A percentile compares a stretch with the other conserved stretches of the same genome.
Evolutionary conservation across 1,284 basidiomycete genomes (phyloP).

Genomic region (Xerocomus amazonicus): DNA sequence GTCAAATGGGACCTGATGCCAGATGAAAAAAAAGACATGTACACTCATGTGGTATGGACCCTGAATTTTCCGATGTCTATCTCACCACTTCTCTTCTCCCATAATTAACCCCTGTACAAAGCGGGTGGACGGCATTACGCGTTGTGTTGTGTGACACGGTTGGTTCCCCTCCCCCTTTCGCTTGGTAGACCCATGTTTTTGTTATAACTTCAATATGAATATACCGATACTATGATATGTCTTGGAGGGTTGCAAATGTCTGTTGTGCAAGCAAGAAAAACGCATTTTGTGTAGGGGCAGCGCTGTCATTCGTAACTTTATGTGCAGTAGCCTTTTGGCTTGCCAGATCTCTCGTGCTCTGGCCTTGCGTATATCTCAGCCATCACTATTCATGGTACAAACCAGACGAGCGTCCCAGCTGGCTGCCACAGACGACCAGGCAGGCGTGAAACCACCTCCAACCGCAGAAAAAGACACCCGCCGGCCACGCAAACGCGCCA

Average conservation of each 20-base stretch:
- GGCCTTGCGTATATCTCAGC: neutral
- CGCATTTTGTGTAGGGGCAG: no score
- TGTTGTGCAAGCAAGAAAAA: no score
- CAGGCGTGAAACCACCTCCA: neutral
- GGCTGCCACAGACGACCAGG: neutral
- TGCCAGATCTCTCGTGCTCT: neutral
- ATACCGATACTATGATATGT: slow-evolving; percentile 7
- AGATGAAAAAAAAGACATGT: slow-evolving; percentile 14
- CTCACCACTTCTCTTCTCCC: slow-evolving; percentile 17
- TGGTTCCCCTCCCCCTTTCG: slow-evolving; percentile 11
- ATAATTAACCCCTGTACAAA: slow-evolving; percentile 20
- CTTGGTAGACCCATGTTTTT: slow-evolving; percentile 12
- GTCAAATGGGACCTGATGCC: slow-evolving; percentile 7
- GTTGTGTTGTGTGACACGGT: slow-evolving; percentile 24
- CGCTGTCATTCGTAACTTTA: neutral
- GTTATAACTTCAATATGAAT: slow-evolving; percentile 22
- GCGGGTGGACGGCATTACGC: slow-evolving; percentile 9
- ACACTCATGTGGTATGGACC: slow-evolving; percentile 24
- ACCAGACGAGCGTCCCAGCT: slow-evolving; percentile 13
- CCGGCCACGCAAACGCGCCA: slow-evolving; percentile 16
- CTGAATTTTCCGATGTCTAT: slow-evolving; percentile 16
- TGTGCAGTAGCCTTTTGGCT: neutral
- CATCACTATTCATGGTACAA: slow-evolving; percentile 13
- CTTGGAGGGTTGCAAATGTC: no score
- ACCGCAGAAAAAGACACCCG: neutral